These are phyloP conservation scores for Candida schatavii DNA, from an alignment of 805 yeast species.

Conservation along the genomic window DNA sequence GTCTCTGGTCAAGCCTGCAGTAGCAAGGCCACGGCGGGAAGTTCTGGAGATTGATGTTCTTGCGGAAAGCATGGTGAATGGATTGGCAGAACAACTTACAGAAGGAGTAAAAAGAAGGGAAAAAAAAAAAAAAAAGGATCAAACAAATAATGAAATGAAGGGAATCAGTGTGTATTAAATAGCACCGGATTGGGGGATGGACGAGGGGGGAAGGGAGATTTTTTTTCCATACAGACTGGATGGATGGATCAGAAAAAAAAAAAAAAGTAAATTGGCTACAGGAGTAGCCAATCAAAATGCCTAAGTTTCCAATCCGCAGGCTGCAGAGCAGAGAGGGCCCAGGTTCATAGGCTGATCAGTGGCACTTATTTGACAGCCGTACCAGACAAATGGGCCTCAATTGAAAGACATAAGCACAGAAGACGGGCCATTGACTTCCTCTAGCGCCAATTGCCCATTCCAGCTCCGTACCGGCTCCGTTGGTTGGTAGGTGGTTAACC, in stretches of 20 bases:
- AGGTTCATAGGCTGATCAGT: too few relatives aligned
- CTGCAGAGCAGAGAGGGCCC: slow-evolving; percentile 4
- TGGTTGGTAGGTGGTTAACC: too few relatives aligned
- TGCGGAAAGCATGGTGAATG: slow-evolving; percentile 39
- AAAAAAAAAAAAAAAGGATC: neutral
- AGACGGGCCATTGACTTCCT: too few relatives aligned
- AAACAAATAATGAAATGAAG: neutral
- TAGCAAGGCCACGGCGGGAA: slow-evolving; percentile 49
- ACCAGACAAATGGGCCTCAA: too few relatives aligned
- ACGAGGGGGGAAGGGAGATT: neutral
- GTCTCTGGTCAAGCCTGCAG: slow-evolving; percentile 55
- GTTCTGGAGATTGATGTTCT: slow-evolving; percentile 27
- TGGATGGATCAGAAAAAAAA: slow-evolving; percentile 1
- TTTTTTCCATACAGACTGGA: too few relatives aligned
- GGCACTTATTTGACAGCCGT: too few relatives aligned
- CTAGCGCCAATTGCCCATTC: too few relatives aligned
- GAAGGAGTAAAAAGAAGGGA: neutral
- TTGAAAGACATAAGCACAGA: too few relatives aligned
- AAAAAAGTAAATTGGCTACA: neutral
- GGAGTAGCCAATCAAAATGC: slow-evolving; percentile 19
- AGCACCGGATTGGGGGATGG: neutral
- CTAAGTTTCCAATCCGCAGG: slow-evolving; percentile 19
- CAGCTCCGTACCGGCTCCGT: too few relatives aligned
- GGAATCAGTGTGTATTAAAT: slow-evolving; percentile 2
- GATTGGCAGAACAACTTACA: neutral